A percentile compares a stretch with the other conserved stretches of the same genome.
Conservation (phyloP, 768 basidiomycete genomes). For the Aureoboletus auriporus region DNA sequence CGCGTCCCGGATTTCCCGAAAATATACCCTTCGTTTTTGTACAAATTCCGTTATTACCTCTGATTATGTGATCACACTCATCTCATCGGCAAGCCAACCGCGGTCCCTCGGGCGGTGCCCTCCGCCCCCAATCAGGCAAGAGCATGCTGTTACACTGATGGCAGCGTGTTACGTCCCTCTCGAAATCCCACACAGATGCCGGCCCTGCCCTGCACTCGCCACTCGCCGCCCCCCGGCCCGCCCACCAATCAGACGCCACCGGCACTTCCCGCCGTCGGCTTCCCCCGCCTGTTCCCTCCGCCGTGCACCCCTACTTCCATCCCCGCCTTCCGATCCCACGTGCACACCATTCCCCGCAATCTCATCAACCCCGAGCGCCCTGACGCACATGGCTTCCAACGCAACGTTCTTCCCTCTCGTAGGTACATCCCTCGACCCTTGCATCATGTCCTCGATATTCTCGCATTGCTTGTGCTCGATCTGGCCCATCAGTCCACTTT, state of each 20-base stretch:
- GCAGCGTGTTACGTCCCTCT: constrained; percentile 21
- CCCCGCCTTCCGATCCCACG: background rate
- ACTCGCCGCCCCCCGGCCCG: constrained; percentile 14
- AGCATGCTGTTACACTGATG: constrained; percentile 25
- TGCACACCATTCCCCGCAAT: background rate
- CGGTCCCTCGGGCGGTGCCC: constrained; percentile 29
- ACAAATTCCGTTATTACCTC: constrained; percentile 31
- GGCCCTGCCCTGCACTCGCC: constrained; percentile 25
- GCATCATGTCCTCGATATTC: too few species aligned
- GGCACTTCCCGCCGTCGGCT: constrained; percentile 22
- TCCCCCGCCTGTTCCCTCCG: constrained; percentile 14
- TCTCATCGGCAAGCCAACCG: constrained; percentile 28
- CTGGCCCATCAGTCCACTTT: too few species aligned
- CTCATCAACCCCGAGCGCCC: background rate
- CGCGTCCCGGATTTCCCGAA: constrained; percentile 28
- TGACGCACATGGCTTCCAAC: too few species aligned
- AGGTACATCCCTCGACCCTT: too few species aligned
- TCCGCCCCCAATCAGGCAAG: constrained; percentile 10
- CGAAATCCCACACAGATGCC: constrained; percentile 20
- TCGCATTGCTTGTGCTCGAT: too few species aligned
- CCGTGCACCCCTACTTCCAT: constrained; percentile 5
- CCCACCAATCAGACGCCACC: constrained; percentile 22
- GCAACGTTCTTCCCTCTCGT: too few species aligned
- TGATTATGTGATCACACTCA: constrained; percentile 24
- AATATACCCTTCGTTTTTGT: constrained; percentile 22